Conservation (phyloP, 2,329 filamentous ascomycete genomes). For the Stachybotrys elegans region DNA sequence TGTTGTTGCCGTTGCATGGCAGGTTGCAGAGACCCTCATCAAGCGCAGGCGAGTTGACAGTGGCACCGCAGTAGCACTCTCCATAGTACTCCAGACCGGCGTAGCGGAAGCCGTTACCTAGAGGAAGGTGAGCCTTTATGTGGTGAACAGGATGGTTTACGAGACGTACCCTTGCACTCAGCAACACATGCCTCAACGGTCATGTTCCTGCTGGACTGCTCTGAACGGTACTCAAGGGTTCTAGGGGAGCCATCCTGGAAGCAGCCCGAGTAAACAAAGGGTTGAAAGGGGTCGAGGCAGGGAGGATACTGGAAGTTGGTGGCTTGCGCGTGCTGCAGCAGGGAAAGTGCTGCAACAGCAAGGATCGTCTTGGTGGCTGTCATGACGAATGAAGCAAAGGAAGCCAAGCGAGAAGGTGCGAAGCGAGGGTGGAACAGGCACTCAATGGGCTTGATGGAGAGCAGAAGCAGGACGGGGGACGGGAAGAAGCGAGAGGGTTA, state of each 20-base stretch:
- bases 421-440: not conserved
- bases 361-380: not conserved
- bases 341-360: slow-evolving; percentile 1
- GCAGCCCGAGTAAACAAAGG: slow-evolving; percentile 44
- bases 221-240: slow-evolving; percentile 38
- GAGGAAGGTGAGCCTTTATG: not conserved
- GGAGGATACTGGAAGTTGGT: slow-evolving; percentile 39
- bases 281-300: slow-evolving; percentile 38
- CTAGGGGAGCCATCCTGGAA: slow-evolving; percentile 32
- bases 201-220: slow-evolving; percentile 32
- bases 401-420: not conserved
- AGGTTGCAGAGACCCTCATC: slow-evolving; percentile 52
- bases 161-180: slow-evolving; percentile 42
- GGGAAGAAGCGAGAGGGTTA: slow-evolving; percentile 1
- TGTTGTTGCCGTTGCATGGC: slow-evolving; percentile 41
- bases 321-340: slow-evolving; percentile 23
- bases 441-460: not conserved
- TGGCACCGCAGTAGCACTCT: slow-evolving; percentile 48
- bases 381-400: not conserved
- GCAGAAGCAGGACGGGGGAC: not conserved
- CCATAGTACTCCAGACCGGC: slow-evolving; percentile 48
- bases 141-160: no score
- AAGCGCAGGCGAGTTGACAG: slow-evolving; percentile 47
- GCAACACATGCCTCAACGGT: slow-evolving; percentile 43
- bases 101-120: slow-evolving; percentile 44